Evolutionary conservation across 345 rosid species (phyloP).

Genomic region (Eucalyptus marginata): DNA sequence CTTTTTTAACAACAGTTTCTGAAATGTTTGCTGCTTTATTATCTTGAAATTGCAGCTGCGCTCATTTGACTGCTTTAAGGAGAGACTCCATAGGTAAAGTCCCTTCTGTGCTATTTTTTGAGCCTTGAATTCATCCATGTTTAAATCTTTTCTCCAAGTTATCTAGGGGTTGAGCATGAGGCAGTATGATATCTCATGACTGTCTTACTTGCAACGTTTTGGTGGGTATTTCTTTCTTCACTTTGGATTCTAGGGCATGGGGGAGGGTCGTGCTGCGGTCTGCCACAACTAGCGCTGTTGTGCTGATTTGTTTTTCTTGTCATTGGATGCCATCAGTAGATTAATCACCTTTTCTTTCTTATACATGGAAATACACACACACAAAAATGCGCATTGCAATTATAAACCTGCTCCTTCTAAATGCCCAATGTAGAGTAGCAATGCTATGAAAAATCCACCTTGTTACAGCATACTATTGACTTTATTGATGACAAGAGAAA

Average conservation of each 20-base stretch:
- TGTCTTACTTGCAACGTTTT: not conserved
- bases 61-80: slow-evolving; percentile 88
- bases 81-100: slow-evolving; percentile 89
- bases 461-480: not conserved
- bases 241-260: not conserved
- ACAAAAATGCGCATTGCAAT: not conserved
- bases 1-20: not conserved
- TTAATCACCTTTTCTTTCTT: not conserved
- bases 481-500: not conserved
- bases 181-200: not conserved
- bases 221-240: not conserved
- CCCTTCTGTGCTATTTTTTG: not conserved
- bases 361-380: not conserved
- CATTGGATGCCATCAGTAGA: not conserved
- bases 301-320: not conserved
- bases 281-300: not conserved
- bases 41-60: slow-evolving; percentile 46
- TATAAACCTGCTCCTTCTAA: not conserved
- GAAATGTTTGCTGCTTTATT: not conserved
- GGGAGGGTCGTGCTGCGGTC: not conserved
- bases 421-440: not conserved
- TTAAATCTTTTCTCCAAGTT: not conserved
- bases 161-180: not conserved
- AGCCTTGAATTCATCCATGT: not conserved
- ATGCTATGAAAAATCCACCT: not conserved